Percentiles rank a stretch among this genome's conserved stretches.
Conservation (phyloP, 2,329 filamentous ascomycete species). For the Fusarium armeniacum region DNA sequence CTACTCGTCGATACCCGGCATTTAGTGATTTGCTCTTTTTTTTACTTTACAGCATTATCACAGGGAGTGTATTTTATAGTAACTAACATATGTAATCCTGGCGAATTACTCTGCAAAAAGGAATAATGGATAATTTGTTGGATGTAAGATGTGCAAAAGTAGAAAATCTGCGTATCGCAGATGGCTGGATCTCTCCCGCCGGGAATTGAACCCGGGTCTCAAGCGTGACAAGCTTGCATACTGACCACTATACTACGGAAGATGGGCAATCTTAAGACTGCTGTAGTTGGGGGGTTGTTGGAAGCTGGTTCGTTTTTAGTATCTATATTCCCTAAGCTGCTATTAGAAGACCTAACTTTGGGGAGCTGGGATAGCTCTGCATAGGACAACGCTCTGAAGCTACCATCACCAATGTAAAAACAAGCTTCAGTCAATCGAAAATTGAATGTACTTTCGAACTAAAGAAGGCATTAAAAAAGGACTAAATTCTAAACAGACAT, state of each 20-base stretch:
- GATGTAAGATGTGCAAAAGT: conserved; percentile 6
- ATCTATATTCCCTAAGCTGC: not conserved
- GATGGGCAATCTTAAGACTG: not conserved
- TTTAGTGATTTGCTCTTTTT: conserved; percentile 37
- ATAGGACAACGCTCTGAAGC: no score
- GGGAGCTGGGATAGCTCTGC: no score
- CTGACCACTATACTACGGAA: conserved; percentile 43
- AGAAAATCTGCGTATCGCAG: conserved; percentile 16
- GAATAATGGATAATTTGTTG: not conserved
- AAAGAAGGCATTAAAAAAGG: no score
- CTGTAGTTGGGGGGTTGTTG: not conserved
- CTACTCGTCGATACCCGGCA: conserved; percentile 56
- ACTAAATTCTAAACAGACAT: no score
- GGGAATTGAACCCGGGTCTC: conserved; percentile 47
- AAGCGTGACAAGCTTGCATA: conserved; percentile 48
- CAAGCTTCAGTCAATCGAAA: no score
- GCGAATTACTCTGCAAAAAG: not conserved
- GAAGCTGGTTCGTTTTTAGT: fast-evolving
- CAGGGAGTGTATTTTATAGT: conserved; percentile 28
- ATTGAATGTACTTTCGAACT: no score
- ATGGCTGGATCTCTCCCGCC: conserved; percentile 45
- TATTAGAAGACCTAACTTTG: no score
- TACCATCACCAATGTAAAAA: no score
- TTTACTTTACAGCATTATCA: conserved; percentile 22
- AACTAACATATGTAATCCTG: conserved; percentile 6